Conservation (phyloP, 306 rosid species). For the Sesbania bispinosa region DNA sequence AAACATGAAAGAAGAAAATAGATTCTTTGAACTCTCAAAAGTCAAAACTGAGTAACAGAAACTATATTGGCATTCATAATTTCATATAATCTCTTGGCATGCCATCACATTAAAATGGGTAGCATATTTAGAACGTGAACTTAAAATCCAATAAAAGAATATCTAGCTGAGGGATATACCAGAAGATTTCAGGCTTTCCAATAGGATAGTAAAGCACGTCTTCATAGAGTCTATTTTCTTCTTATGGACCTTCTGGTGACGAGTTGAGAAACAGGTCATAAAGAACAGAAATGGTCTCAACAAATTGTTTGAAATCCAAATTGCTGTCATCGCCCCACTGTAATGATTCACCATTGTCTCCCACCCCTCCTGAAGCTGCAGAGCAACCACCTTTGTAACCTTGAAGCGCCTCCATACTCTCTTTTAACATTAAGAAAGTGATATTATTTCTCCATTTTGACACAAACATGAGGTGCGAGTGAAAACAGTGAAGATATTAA, state of each 20-base stretch:
- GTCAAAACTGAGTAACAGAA: conserved; percentile 11
- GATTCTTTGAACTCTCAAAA: conserved; percentile 3
- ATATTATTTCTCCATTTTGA: conserved; percentile 16
- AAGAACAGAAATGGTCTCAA: conserved; percentile 91
- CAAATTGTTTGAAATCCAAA: conserved; percentile 52
- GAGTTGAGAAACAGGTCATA: conserved; percentile 42
- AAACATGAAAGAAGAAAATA: background rate
- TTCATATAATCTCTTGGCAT: too few relatives aligned
- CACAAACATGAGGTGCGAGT: background rate
- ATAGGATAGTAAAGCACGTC: conserved; percentile 63
- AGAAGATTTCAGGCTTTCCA: conserved; percentile 69
- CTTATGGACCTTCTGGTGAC: conserved; percentile 37
- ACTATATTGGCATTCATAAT: too few relatives aligned
- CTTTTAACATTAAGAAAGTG: conserved; percentile 36
- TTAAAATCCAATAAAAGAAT: conserved; percentile 17
- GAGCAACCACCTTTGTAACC: conserved; percentile 50
- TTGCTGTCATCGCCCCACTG: conserved; percentile 42
- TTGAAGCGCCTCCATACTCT: conserved; percentile 88
- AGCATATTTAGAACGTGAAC: conserved; percentile 17
- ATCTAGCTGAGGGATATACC: conserved; percentile 49
- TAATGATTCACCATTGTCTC: conserved; percentile 46
- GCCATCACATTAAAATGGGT: conserved; percentile 9
- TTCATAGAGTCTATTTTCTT: conserved; percentile 46
- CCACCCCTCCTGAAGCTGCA: conserved; percentile 78
- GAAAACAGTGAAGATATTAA: conserved; percentile 1